Evolutionary conservation across 164 flowering plant species (phyloP), one percentile per base, ranked within the genome.

Genomic region (Warburgia ugandensis): DNA sequence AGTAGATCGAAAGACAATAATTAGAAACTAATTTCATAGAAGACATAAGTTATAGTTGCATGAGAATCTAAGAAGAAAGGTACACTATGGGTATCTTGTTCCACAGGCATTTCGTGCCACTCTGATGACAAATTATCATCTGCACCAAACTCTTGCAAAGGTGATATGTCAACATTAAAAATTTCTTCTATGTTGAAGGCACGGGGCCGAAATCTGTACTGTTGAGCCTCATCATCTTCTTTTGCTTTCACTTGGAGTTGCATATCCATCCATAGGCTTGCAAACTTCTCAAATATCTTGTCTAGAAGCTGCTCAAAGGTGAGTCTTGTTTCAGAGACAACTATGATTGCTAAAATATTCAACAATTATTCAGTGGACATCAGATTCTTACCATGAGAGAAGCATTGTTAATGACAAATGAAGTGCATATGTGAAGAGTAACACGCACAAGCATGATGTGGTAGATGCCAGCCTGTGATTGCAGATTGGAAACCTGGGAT

Each of bases 201-300:
- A 20, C 94, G 88, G 17, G 95, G 68, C 68, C 65, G 76, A 62
- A 86, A 88, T 69, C 72, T 81, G 78, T 65, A 94, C 17, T 60
- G 63, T 31, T 73, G 80, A 59, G 77, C 48, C 36, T 66, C 75
- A 54, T 22, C 28, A 16, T 78, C 86, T 46, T 70, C 76, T 36
- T 64, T 68, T 28, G 47, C 59, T 56, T 68, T 77, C 20, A 58
- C 66, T 65, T 77, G 71, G 46, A 65, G 64, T 69, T 89, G 86
- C 81, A 72, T 73, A 26, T 58, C 55, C 74, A 72, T 77, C 99
- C 99, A 94, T 29, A 62, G 51, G 51, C 51, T 66, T 11, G 84
- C 70, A 67, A 88, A 74, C 31, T 71, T 65, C 30, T 47, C 58
- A 59, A 77, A 94, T 28, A 86, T 70, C 57, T 76, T 61, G 59